Percentiles rank a stretch among this genome's conserved stretches.
phyloP scores from a whole-genome alignment of 2,329 filamentous ascomycete species.

The Monilinia vaccinii-corymbosi region DNA sequence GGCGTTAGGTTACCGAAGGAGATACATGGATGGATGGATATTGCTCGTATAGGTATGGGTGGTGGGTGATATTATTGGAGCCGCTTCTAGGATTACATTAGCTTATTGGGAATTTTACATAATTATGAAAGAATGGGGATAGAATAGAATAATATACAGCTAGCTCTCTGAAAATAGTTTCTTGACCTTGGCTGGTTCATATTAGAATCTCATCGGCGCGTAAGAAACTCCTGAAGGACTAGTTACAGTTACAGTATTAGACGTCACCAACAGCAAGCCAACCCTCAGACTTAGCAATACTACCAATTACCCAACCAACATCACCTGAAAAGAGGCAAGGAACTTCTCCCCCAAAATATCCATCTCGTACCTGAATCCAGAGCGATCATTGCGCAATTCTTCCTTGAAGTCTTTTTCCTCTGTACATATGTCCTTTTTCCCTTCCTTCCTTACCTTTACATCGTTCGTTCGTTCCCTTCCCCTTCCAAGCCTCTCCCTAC shows the following conservation, averaged over 20 bases:
- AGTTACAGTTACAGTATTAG: no score
- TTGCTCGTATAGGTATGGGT: constrained; percentile 2
- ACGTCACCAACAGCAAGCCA: neutral
- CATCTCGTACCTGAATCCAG: neutral
- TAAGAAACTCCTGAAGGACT: neutral
- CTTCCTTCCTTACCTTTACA: neutral
- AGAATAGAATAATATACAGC: no score
- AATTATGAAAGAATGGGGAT: neutral
- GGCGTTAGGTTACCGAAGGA: neutral
- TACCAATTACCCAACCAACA: neutral
- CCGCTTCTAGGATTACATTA: no score
- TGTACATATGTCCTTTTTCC: no score
- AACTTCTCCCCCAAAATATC: neutral
- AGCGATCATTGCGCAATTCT: constrained; percentile 4
- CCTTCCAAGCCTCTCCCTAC: neutral
- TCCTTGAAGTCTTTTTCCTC: neutral
- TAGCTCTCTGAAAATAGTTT: neutral
- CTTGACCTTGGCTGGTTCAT: neutral
- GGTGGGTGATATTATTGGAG: neutral
- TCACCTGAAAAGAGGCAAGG: neutral
- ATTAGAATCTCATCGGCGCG: no score
- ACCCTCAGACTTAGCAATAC: neutral
- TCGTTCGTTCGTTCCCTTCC: no score
- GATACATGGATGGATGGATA: neutral
- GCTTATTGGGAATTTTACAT: neutral